Percentiles rank a stretch among this genome's conserved stretches.
Evolutionary conservation across 768 basidiomycete species (phyloP).

Genomic region (Mycena kentingensis): DNA sequence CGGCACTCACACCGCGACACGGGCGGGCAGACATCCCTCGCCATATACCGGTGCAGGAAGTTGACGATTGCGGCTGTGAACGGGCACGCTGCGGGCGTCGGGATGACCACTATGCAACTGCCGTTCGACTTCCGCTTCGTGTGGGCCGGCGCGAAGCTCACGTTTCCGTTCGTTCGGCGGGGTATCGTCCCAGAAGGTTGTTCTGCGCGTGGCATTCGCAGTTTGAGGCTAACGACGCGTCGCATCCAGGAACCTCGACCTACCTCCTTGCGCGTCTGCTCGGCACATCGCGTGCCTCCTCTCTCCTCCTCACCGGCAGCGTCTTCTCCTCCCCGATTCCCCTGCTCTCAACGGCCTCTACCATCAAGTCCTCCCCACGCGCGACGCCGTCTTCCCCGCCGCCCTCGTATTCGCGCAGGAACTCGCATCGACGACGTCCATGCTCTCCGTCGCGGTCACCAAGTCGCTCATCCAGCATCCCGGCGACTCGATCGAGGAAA

Average conservation of each 20-base stretch:
- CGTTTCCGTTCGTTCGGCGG: constrained; percentile 52
- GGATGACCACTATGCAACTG: constrained; percentile 50
- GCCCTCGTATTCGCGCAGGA: constrained; percentile 55
- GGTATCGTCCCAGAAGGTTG: constrained; percentile 53
- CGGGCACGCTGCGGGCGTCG: constrained; percentile 52
- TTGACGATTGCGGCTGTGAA: constrained; percentile 55
- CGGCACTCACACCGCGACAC: constrained; percentile 52
- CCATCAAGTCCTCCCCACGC: constrained; percentile 47
- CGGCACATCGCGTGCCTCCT: constrained; percentile 51
- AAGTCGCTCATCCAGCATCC: constrained; percentile 56
- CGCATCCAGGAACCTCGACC: constrained; percentile 36
- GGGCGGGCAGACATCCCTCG: constrained; percentile 49
- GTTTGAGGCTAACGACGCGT: too few relatives aligned
- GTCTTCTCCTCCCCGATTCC: constrained; percentile 47
- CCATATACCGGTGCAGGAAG: constrained; percentile 56
- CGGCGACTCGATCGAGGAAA: constrained; percentile 52
- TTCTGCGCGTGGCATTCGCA: neutral
- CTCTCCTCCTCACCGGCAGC: constrained; percentile 52
- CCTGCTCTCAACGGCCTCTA: constrained; percentile 47
- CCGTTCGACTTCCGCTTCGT: constrained; percentile 56
- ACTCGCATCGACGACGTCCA: constrained; percentile 52
- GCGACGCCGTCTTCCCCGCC: constrained; percentile 54
- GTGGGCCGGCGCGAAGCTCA: constrained; percentile 52
- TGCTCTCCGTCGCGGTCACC: constrained; percentile 50
- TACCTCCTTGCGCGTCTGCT: constrained; percentile 59